Percentiles rank a stretch among this genome's conserved stretches.
These are phyloP conservation scores for Erythrophleum ivorense DNA, from an alignment of 331 rosid genomes.

Conservation along the genomic window DNA sequence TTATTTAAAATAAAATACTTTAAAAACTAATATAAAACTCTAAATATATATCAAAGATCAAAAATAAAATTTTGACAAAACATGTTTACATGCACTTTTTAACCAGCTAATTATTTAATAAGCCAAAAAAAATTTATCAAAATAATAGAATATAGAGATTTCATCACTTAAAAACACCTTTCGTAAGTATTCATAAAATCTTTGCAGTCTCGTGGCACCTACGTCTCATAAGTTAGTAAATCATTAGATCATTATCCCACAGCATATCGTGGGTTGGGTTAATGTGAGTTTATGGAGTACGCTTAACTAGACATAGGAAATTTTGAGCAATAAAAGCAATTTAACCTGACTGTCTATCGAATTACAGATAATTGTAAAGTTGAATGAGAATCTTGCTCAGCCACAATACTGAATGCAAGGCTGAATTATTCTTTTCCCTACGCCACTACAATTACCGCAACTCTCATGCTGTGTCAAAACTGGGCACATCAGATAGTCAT, in stretches of 20 bases:
- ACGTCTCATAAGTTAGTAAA: neutral
- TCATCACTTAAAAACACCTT: no score
- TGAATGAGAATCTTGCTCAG: constrained; percentile 11
- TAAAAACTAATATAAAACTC: no score
- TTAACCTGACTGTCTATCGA: neutral
- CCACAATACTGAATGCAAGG: constrained; percentile 29
- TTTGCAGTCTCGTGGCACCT: neutral
- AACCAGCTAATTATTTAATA: no score
- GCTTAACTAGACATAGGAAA: neutral
- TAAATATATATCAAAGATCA: no score
- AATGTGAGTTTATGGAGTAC: neutral
- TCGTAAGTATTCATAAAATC: no score
- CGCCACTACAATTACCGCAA: constrained; percentile 41
- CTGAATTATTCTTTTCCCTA: constrained; percentile 37
- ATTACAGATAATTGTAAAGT: neutral
- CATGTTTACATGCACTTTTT: no score
- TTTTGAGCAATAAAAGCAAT: neutral
- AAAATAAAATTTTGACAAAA: no score
- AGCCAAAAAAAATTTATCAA: no score
- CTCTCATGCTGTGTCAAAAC: constrained; percentile 50
- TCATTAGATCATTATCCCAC: neutral
- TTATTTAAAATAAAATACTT: no score
- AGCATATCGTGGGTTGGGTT: neutral
- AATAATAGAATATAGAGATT: no score
- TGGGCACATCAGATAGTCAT: constrained; percentile 43